Conservation (phyloP, 2,329 filamentous ascomycete genomes). For the Pestalotiopsis sp. region DNA sequence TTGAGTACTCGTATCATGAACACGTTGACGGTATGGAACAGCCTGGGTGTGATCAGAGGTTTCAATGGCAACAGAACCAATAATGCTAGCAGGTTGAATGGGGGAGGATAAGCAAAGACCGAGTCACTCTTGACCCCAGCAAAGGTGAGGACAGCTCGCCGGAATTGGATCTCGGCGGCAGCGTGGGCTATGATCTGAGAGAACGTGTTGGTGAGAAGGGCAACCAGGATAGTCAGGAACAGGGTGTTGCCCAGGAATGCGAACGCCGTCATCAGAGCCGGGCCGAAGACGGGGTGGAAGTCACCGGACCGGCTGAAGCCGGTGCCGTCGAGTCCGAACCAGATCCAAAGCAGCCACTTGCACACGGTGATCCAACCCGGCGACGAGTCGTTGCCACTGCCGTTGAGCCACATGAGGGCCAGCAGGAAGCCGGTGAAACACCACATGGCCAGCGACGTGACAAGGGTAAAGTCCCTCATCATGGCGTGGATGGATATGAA, state of each 20-base stretch:
- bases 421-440: conserved; percentile 75
- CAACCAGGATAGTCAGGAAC: conserved; percentile 74
- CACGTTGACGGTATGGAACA: conserved; percentile 75
- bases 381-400: conserved; percentile 26
- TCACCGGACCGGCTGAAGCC: conserved; percentile 54
- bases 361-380: conserved; percentile 58
- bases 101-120: conserved; percentile 70
- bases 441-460: conserved; percentile 67
- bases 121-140: conserved; percentile 75
- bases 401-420: conserved; percentile 66
- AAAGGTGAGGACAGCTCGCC: conserved; percentile 71
- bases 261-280: conserved; percentile 71
- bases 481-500: conserved; percentile 75
- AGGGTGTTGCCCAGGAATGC: conserved; percentile 76
- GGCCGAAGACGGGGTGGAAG: conserved; percentile 70
- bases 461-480: conserved; percentile 72
- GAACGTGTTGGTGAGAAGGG: conserved; percentile 74
- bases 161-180: conserved; percentile 71
- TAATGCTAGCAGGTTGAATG: conserved; percentile 71
- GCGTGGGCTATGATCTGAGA: conserved; percentile 71
- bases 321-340: conserved; percentile 73
- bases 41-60: conserved; percentile 60
- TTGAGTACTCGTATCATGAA: conserved; percentile 65
- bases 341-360: conserved; percentile 81
- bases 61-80: conserved; percentile 67